These are phyloP conservation scores for Bipolaris cookei DNA, from an alignment of 2,329 filamentous ascomycete genomes.

Conservation along the genomic window DNA sequence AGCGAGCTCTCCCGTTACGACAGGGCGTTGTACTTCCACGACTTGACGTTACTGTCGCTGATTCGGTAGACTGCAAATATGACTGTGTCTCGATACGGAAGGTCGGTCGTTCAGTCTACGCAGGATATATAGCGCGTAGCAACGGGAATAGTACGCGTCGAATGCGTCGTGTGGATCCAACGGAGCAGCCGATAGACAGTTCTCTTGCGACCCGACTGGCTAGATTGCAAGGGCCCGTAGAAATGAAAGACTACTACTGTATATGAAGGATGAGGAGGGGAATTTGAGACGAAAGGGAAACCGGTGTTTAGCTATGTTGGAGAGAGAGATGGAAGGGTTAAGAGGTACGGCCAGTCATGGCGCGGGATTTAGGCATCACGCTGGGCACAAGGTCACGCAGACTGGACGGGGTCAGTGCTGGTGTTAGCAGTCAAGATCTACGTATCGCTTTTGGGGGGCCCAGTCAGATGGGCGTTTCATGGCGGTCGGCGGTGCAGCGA, in stretches of 20 bases:
- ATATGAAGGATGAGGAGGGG: not conserved
- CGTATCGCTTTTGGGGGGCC: not conserved
- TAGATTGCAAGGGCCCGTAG: slow-evolving; percentile 3
- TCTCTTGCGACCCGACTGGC: slow-evolving; percentile 19
- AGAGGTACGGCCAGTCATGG: slow-evolving; percentile 41
- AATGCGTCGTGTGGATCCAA: not conserved
- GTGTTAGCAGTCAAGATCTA: slow-evolving; percentile 37
- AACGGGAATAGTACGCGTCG: not conserved
- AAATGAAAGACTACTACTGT: slow-evolving; percentile 1
- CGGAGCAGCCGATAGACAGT: slow-evolving; percentile 6
- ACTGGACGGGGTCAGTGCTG: slow-evolving; percentile 25
- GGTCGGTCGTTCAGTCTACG: slow-evolving; percentile 22
- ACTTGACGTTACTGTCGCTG: slow-evolving; percentile 24
- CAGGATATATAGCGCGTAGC: slow-evolving; percentile 3
- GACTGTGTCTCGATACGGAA: slow-evolving; percentile 27
- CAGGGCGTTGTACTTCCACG: slow-evolving; percentile 28
- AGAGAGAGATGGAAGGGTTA: slow-evolving; percentile 20
- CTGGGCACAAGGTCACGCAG: slow-evolving; percentile 35
- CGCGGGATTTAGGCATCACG: slow-evolving; percentile 37
- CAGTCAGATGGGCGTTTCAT: slow-evolving; percentile 16
- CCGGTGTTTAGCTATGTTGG: slow-evolving; percentile 11
- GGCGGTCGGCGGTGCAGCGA: slow-evolving; percentile 16
- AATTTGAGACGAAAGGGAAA: slow-evolving; percentile 4
- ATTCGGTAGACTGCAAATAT: slow-evolving; percentile 24
- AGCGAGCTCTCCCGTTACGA: slow-evolving; percentile 33